Percentiles rank a stretch among this genome's conserved stretches.
Evolutionary conservation across 1,284 basidiomycete species (phyloP).

Genomic region (Taiwanofungus camphoratus): DNA sequence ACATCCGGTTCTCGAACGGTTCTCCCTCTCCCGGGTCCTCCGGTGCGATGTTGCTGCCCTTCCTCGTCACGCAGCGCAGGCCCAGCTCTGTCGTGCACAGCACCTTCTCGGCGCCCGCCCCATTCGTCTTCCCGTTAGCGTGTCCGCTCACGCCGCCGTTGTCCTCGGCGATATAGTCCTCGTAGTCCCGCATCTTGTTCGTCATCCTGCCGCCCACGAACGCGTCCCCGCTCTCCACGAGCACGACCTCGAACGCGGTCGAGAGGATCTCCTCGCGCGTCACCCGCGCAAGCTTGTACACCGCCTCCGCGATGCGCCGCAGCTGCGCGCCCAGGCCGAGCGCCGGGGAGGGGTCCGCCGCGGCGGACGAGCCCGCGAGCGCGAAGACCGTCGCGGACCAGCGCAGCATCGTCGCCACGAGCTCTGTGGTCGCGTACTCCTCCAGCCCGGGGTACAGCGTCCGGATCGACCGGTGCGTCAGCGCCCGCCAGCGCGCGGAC

Average conservation of each 20-base stretch:
- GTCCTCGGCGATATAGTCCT: conserved; percentile 35
- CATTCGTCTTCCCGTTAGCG: conserved; percentile 6
- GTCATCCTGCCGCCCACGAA: conserved; percentile 54
- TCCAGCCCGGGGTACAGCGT: conserved; percentile 58
- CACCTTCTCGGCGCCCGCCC: conserved; percentile 27
- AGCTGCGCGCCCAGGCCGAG: conserved; percentile 49
- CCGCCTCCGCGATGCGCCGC: conserved; percentile 54
- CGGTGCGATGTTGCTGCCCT: conserved; percentile 23
- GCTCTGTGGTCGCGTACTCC: conserved; percentile 58
- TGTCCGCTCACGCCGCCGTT: conserved; percentile 2
- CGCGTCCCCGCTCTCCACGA: conserved; percentile 43
- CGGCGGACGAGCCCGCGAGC: conserved; percentile 48
- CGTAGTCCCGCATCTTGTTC: conserved; percentile 62
- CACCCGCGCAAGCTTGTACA: conserved; percentile 52
- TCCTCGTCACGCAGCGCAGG: conserved; percentile 54
- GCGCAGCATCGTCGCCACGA: conserved; percentile 63
- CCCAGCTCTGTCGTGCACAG: conserved; percentile 69
- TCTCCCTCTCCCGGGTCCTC: conserved; percentile 29
- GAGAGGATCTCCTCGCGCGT: conserved; percentile 67
- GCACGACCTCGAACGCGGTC: conserved; percentile 62
- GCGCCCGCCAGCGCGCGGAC: conserved; percentile 66
- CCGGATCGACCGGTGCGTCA: conserved; percentile 63
- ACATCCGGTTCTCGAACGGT: conserved; percentile 49
- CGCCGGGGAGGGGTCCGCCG: conserved; percentile 30
- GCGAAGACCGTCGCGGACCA: conserved; percentile 64